Evolutionary conservation across 1,284 basidiomycete species (phyloP).

Genomic region (Megacollybia platyphylla): DNA sequence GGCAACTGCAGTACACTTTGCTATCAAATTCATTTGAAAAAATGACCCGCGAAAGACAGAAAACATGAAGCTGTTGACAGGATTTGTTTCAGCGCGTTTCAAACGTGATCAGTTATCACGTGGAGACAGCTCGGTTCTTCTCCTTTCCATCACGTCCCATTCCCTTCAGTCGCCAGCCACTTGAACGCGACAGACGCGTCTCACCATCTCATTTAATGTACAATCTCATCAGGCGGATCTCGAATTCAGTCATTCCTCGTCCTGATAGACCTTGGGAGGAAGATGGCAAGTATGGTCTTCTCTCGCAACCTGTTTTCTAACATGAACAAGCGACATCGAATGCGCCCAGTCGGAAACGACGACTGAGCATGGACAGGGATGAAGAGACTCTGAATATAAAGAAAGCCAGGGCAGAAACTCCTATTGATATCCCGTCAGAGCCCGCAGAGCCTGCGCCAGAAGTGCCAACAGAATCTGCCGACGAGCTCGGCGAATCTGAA

Average conservation of each 20-base stretch:
- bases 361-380: constrained; percentile 38
- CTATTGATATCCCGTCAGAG: constrained; percentile 11
- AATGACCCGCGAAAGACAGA: too few species aligned
- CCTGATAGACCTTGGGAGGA: constrained; percentile 64
- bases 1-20: too few species aligned
- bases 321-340: constrained; percentile 48
- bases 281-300: constrained; percentile 40
- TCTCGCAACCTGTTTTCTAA: constrained; percentile 10
- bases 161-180: too few species aligned
- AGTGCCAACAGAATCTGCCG: constrained; percentile 9
- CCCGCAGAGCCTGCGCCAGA: constrained; percentile 10
- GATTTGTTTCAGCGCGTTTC: too few species aligned
- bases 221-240: constrained; percentile 57
- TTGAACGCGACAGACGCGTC: constrained; percentile 1
- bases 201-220: constrained; percentile 31
- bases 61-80: too few species aligned
- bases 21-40: too few species aligned
- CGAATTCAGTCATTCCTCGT: constrained; percentile 54
- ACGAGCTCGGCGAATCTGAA: background rate
- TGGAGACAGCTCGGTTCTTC: too few species aligned
- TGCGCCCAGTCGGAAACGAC: constrained; percentile 58
- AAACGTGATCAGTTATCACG: too few species aligned
- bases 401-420: constrained; percentile 23
- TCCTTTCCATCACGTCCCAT: too few species aligned
- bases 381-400: constrained; percentile 28